Conservation (phyloP, 352 stramenopile species). For the Phytopythium sindhum region DNA sequence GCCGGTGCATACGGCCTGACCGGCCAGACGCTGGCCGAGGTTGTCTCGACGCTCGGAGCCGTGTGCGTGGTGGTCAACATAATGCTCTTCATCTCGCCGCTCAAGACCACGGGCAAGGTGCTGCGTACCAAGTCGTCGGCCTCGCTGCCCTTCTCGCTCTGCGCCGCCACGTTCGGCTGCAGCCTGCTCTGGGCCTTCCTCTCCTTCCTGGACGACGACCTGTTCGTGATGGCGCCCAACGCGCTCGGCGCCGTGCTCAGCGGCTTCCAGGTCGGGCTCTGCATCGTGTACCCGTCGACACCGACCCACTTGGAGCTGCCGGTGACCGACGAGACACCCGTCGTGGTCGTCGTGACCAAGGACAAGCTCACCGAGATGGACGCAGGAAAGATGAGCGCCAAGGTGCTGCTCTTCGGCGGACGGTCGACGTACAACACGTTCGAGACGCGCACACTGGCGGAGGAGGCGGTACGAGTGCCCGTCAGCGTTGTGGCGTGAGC, state of each 20-base stretch:
- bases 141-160: constrained; percentile 27
- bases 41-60: constrained; percentile 18
- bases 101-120: constrained; percentile 25
- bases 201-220: constrained; percentile 18
- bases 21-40: constrained; percentile 12
- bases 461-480: constrained; percentile 1
- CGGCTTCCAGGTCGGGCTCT: constrained; percentile 27
- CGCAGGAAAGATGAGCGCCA: not conserved
- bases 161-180: constrained; percentile 18
- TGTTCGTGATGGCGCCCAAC: constrained; percentile 30
- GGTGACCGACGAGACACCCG: not conserved
- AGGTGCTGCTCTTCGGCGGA: not conserved
- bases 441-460: constrained; percentile 1
- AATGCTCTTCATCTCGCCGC: constrained; percentile 22
- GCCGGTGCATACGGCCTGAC: constrained; percentile 17
- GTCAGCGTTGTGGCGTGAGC: constrained; percentile 5
- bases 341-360: not conserved
- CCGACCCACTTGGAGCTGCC: not conserved
- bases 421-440: constrained; percentile 6
- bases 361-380: not conserved
- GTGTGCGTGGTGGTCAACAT: constrained; percentile 23
- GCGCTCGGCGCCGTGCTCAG: constrained; percentile 22
- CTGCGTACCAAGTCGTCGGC: constrained; percentile 22
- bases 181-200: constrained; percentile 19
- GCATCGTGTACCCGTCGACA: constrained; percentile 24